phyloP scores from a whole-genome alignment of 2,329 filamentous ascomycete species.

The Aureobasidium sp. region DNA sequence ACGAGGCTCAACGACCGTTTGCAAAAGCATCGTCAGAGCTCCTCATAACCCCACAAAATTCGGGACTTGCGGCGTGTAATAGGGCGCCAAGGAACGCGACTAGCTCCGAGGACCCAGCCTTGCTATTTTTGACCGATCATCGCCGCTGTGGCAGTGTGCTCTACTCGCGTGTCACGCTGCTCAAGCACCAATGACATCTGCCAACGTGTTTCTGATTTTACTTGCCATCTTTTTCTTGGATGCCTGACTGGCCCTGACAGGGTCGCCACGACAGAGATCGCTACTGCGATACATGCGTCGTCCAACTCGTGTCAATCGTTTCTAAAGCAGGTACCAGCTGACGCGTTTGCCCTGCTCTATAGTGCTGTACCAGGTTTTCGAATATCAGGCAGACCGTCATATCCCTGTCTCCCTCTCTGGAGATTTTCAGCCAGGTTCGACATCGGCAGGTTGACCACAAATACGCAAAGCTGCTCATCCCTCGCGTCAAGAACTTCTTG shows the following conservation, averaged over 20 bases:
- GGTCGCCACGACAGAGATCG: not conserved
- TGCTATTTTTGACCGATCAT: conserved; percentile 1
- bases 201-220: not conserved
- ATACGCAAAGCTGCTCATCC: not conserved
- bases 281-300: not conserved
- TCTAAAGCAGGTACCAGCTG: not conserved
- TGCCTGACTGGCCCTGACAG: not conserved
- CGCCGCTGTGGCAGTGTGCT: not conserved
- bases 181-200: not conserved
- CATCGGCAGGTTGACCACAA: not conserved
- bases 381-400: not conserved
- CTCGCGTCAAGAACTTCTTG: not conserved
- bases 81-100: not conserved
- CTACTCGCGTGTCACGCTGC: not conserved
- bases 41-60: conserved; percentile 4
- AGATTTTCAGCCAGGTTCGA: too few relatives aligned
- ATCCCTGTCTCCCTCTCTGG: not conserved
- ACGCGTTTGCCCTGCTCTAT: not conserved
- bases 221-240: not conserved
- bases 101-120: not conserved
- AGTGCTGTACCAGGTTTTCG: not conserved
- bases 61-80: not conserved
- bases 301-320: not conserved
- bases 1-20: not conserved
- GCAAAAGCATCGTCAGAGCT: not conserved